These are phyloP conservation scores for Citrullus mucosospermus DNA, from an alignment of 306 rosid genomes.

Conservation along the genomic window DNA sequence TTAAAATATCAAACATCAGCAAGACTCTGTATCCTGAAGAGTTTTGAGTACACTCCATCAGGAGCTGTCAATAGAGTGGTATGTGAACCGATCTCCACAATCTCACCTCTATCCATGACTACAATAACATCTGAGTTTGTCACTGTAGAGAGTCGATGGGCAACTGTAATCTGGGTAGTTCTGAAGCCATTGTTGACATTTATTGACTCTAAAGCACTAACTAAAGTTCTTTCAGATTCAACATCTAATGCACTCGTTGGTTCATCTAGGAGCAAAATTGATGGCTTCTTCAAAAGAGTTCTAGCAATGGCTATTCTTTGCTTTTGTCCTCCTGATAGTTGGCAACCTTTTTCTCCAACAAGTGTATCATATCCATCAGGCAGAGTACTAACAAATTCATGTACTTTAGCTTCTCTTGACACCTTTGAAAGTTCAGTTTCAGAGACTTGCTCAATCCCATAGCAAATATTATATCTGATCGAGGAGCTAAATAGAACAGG, in stretches of 20 bases:
- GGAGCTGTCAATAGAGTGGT: slow-evolving; percentile 32
- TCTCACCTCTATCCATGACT: slow-evolving; percentile 65
- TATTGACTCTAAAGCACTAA: slow-evolving; percentile 49
- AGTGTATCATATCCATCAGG: slow-evolving; percentile 67
- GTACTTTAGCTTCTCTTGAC: slow-evolving; percentile 58
- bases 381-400: slow-evolving; percentile 56
- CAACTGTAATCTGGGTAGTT: slow-evolving; percentile 68
- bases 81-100: slow-evolving; percentile 67
- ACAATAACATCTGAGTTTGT: slow-evolving; percentile 57
- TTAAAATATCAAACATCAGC: slow-evolving; percentile 17
- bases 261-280: slow-evolving; percentile 71
- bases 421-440: slow-evolving; percentile 64
- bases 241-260: slow-evolving; percentile 95
- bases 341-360: slow-evolving; percentile 79
- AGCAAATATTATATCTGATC: slow-evolving; percentile 60
- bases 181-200: slow-evolving; percentile 26
- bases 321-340: slow-evolving; percentile 90
- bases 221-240: slow-evolving; percentile 58
- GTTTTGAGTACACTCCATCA: slow-evolving; percentile 61
- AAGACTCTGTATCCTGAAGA: slow-evolving; percentile 52
- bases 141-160: slow-evolving; percentile 74
- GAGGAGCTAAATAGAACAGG: slow-evolving; percentile 75
- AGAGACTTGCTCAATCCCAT: slow-evolving; percentile 45
- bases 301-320: slow-evolving; percentile 88
- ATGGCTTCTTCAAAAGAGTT: slow-evolving; percentile 61